Base-by-base conservation (phyloP, 495 filamentous ascomycete genomes). In the Oleoguttula mirabilis region DNA sequence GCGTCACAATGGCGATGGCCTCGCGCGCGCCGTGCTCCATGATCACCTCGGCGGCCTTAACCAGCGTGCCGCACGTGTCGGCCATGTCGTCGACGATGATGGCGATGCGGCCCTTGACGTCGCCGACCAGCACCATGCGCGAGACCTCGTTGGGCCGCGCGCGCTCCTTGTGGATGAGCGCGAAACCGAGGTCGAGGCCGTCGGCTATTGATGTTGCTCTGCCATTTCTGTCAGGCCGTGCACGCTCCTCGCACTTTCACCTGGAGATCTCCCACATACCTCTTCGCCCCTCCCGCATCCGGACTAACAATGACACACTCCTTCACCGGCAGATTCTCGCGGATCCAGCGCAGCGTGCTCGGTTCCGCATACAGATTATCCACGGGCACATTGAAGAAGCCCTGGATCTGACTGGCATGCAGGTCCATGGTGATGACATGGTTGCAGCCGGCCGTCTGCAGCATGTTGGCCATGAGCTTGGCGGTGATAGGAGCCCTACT, bases 151-250 rank as follows among this genome's bases (percentile, higher is more conserved):
- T 95, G 39, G 90, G 88, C 17, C 87, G 75, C 0, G 88, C 81
- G 40, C 90, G 86, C 65, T 96, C 88, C 66, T 96, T 96, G 76
- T 96, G 90, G 57, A 98, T 98, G 23, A 98, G 77, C n/a, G 90
- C 90, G 63, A 98, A 98, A 50, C 82, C 82, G 39, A 88, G 77
- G 57, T 95, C 86, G 34, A 98, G 76, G 17, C 86, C 80, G 60
- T 96, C 92, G 40, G 90, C 90, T 43, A 96, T 94, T 7, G 80
- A 84, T n/a, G 90, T 95, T 28, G 88, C 90, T 60, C 88, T 79
- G 35, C 41, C 25, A n/a, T n/a, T n/a, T n/a, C n/a, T n/a, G n/a
- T n/a, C n/a, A n/a, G n/a, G n/a, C n/a, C n/a, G n/a, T n/a, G n/a
- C n/a, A n/a, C n/a, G n/a, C 28, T 23, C 36, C 23, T 25, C n/a